Evolutionary conservation across 2,329 filamentous ascomycete species (phyloP).

Genomic region (Beauveria sp.): DNA sequence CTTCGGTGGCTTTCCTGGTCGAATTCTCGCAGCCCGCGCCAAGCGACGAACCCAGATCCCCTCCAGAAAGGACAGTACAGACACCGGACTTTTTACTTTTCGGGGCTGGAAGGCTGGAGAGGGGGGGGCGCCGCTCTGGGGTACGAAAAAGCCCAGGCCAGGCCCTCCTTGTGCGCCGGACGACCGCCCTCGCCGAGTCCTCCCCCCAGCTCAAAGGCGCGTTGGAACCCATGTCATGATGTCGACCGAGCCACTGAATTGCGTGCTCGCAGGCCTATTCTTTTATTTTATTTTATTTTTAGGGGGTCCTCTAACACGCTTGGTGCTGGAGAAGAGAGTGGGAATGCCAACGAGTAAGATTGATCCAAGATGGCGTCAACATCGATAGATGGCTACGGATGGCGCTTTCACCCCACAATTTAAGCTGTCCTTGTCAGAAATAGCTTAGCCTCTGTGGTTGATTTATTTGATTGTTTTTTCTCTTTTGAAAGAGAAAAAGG

Average conservation of each 20-base stretch:
- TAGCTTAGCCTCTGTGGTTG: neutral
- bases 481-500: neutral
- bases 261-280: constrained; percentile 8
- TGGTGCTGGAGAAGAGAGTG: neutral
- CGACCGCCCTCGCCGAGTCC: neutral
- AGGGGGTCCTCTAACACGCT: neutral
- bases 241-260: constrained; percentile 12
- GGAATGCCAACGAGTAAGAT: constrained; percentile 11
- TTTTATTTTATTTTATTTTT: neutral
- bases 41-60: constrained; percentile 9
- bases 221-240: constrained; percentile 9
- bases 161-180: too few relatives aligned
- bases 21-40: neutral
- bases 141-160: neutral
- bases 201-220: neutral
- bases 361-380: constrained; percentile 13
- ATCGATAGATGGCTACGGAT: constrained; percentile 5
- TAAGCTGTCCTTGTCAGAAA: neutral
- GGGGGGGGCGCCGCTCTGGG: neutral
- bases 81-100: neutral
- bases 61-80: neutral
- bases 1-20: neutral
- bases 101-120: neutral
- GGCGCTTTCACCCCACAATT: neutral
- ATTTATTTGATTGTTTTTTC: neutral